phyloP scores from a whole-genome alignment of 192 early-diverging fungal genomes.

The Mortierella antarctica region DNA sequence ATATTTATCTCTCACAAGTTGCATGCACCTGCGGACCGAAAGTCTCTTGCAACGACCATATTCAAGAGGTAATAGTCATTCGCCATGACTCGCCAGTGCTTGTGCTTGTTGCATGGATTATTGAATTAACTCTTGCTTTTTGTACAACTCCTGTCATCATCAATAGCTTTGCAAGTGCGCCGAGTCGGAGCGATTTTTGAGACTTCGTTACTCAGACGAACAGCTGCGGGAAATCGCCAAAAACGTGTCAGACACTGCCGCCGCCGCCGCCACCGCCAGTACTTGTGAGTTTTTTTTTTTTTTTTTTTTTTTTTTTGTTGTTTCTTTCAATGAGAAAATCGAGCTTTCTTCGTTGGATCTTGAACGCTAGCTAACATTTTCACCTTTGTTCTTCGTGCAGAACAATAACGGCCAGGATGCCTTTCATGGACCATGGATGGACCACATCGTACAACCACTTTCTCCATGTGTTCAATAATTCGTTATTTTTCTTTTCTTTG shows the following conservation, averaged over 20 bases:
- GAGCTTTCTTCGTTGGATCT: not conserved
- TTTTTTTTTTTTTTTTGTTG: not conserved
- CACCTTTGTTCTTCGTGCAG: too few relatives aligned
- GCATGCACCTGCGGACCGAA: conserved; percentile 68
- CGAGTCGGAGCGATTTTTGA: conserved; percentile 35
- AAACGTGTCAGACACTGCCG: conserved; percentile 16
- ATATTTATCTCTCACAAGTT: conserved; percentile 77
- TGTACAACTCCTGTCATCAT: not conserved
- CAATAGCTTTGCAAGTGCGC: conserved; percentile 55
- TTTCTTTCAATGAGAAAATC: not conserved
- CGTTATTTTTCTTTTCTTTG: too few relatives aligned
- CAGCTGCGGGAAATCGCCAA: conserved; percentile 40
- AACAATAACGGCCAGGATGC: too few relatives aligned
- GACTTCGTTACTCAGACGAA: conserved; percentile 48
- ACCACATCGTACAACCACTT: too few relatives aligned
- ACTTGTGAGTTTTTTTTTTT: not conserved
- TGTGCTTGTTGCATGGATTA: not conserved
- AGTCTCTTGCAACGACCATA: conserved; percentile 75
- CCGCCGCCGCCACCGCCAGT: not conserved
- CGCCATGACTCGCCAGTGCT: too few relatives aligned
- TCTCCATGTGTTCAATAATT: too few relatives aligned
- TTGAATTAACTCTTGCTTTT: not conserved
- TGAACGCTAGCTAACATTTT: too few relatives aligned
- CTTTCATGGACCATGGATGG: too few relatives aligned
- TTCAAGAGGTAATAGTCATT: conserved; percentile 8